Evolutionary conservation across 305 asterid species (phyloP), one percentile per base, ranked within the genome.

Genomic region (Fraxinus velutina): DNA sequence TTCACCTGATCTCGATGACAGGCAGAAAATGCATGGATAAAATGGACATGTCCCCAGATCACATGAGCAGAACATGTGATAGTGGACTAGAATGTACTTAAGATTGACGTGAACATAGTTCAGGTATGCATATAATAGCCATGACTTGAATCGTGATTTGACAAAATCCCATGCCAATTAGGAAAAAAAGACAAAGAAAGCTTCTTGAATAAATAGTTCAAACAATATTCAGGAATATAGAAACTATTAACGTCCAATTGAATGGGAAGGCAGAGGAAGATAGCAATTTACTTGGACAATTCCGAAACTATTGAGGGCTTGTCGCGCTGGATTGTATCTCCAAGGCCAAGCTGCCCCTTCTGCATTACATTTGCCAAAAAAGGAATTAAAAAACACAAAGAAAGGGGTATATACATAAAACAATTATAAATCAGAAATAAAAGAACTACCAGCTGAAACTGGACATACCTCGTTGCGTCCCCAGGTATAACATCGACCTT

Each of bases 321-420:
- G 87, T 96, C 97, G 17, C 98, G 92, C 87, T 91, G 93, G 82
- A 94, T 74, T 78, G 76, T 90, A 87, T 94, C 99, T 50, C 99
- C 98, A 73, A 93, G 99, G 74, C 99, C 99, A 87, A 96, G 99
- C 92, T 96, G 99, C 13, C 98, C 99, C 85, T 86, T 96, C 98
- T 96, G 64, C 62, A 72, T 83, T 64, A 75, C 22, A 68, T 27
- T 68, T 68, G 30, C 19, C 37, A 68, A 68, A 9, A 68, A 27
- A 9, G 36, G 17, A 68, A 64, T 64, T 24, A 9, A 17, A 5
- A 81, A 78, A 62, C 76, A 83, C 5, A 22, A 24, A 73, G 78
- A 62, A 73, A 22, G 17, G 30, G 73, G 4, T 37, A 81, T 84
- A n/a, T 52, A 55, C 17, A n/a, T 75, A 21, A 9, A 80, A 17